Conservation (phyloP, 768 basidiomycete species). For the Russula sp. region DNA sequence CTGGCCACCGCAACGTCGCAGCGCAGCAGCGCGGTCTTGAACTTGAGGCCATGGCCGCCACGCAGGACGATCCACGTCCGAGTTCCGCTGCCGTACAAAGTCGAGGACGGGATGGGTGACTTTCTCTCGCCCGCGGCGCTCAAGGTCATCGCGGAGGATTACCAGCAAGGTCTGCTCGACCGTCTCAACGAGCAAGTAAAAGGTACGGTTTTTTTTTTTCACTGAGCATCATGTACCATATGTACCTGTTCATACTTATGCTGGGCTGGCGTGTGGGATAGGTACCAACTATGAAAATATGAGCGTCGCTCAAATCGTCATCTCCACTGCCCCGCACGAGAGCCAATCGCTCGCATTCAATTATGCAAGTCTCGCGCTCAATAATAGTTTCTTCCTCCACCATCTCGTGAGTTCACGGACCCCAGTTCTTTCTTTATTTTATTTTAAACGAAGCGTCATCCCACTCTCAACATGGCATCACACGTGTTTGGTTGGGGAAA, state of each 20-base stretch:
- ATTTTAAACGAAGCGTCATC: no score
- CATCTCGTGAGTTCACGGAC: slow-evolving; percentile 53
- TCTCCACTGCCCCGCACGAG: slow-evolving; percentile 53
- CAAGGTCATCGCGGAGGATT: slow-evolving; percentile 67
- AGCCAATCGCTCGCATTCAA: slow-evolving; percentile 70
- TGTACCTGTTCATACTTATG: no score
- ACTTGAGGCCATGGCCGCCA: slow-evolving; percentile 17
- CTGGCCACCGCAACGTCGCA: not conserved
- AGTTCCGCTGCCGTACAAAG: slow-evolving; percentile 51
- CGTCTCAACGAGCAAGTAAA: slow-evolving; percentile 68
- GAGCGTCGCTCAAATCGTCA: slow-evolving; percentile 64
- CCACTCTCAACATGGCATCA: not conserved
- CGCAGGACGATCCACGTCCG: slow-evolving; percentile 40
- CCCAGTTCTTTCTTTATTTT: not conserved
- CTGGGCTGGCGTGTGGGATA: slow-evolving; percentile 24
- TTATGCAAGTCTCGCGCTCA: slow-evolving; percentile 86
- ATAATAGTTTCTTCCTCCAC: slow-evolving; percentile 93
- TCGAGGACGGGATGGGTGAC: slow-evolving; percentile 65
- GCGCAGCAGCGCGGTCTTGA: not conserved
- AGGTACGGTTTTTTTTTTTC: slow-evolving; percentile 37
- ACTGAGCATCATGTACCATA: not conserved
- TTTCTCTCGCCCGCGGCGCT: slow-evolving; percentile 75
- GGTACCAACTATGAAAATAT: slow-evolving; percentile 49
- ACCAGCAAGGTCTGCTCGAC: slow-evolving; percentile 76
- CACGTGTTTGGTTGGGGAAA: not conserved